These are phyloP conservation scores for Pseudonectria foliicola DNA, from an alignment of 2,329 filamentous ascomycete species.

Conservation along the genomic window DNA sequence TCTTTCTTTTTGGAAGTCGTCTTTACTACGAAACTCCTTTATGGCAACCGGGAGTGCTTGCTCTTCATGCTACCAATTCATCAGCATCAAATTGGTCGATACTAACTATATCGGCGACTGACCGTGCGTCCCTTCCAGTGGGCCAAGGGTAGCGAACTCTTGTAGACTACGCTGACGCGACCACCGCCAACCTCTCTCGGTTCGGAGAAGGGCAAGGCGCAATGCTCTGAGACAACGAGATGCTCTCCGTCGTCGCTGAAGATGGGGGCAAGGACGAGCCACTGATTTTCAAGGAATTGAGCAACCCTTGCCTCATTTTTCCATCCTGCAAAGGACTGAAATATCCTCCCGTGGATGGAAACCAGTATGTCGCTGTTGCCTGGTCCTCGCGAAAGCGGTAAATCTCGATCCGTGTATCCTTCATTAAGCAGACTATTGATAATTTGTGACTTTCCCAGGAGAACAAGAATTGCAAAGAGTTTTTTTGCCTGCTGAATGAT, in stretches of 20 bases:
- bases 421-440: constrained; percentile 2
- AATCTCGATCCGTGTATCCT: constrained; percentile 6
- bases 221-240: background rate
- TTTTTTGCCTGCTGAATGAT: constrained; percentile 2
- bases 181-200: background rate
- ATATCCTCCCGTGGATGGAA: constrained; percentile 1
- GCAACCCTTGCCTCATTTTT: background rate
- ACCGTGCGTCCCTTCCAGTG: constrained; percentile 5
- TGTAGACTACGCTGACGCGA: constrained; percentile 2
- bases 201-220: constrained; percentile 3
- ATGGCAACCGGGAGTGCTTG: constrained; percentile 4
- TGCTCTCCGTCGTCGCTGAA: constrained; percentile 1
- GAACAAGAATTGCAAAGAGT: constrained; percentile 8
- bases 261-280: constrained; percentile 10
- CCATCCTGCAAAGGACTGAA: constrained; percentile 3
- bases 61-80: too few relatives aligned
- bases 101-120: background rate
- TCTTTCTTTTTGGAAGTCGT: constrained; percentile 5
- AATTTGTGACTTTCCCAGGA: constrained; percentile 1
- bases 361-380: background rate
- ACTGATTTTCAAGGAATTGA: constrained; percentile 7
- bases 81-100: too few relatives aligned
- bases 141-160: constrained; percentile 1
- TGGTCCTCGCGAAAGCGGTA: constrained; percentile 4
- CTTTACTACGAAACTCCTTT: constrained; percentile 2